phyloP scores from a whole-genome alignment of 148 eudicot species.

The Rhododendron ovatum region DNA sequence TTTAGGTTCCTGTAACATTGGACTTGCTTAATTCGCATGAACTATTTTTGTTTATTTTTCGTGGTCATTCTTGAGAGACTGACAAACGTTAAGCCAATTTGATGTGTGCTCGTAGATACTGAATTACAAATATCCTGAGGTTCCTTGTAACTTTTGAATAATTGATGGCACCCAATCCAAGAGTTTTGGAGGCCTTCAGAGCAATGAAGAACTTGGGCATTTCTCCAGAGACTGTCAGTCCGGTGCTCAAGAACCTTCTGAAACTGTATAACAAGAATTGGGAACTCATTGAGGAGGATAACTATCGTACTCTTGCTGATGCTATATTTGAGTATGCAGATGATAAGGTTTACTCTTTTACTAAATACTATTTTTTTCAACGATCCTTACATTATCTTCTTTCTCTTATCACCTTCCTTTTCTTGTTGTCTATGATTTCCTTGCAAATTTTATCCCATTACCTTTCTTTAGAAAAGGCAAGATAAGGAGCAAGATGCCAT shows the following conservation, averaged over 20 bases:
- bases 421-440: not conserved
- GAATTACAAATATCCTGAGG: not conserved
- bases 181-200: slow-evolving; percentile 34
- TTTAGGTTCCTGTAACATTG: not conserved
- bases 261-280: slow-evolving; percentile 49
- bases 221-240: not conserved
- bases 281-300: slow-evolving; percentile 27
- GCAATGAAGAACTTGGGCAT: slow-evolving; percentile 9
- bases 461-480: slow-evolving; percentile 23
- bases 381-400: not conserved
- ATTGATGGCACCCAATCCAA: slow-evolving; percentile 27
- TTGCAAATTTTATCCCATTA: not conserved
- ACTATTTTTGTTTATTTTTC: not conserved
- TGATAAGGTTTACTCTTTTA: slow-evolving; percentile 29
- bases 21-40: not conserved
- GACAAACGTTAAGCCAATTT: not conserved
- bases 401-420: not conserved
- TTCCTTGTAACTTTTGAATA: not conserved
- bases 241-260: slow-evolving; percentile 29
- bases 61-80: not conserved
- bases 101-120: not conserved
- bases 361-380: not conserved
- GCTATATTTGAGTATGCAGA: slow-evolving; percentile 56
- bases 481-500: slow-evolving; percentile 20
- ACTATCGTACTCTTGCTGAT: slow-evolving; percentile 35